These are phyloP conservation scores for Thuja plicata DNA, from an alignment of 83 land plant species.

Conservation along the genomic window DNA sequence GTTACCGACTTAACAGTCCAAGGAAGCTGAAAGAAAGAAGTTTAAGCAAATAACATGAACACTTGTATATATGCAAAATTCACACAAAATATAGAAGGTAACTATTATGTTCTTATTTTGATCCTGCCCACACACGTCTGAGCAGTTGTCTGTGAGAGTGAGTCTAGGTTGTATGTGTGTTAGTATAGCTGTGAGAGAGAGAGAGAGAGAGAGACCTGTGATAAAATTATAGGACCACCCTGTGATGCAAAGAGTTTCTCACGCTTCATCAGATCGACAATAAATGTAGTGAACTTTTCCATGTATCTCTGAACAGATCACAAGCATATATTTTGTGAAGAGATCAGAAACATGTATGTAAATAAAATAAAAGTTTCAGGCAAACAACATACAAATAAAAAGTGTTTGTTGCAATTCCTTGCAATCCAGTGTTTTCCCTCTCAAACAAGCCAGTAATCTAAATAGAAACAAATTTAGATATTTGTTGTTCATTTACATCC, in stretches of 20 bases:
- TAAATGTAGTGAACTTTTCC: slow-evolving; percentile 66
- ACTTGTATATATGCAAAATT: neutral
- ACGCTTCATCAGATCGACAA: slow-evolving; percentile 67
- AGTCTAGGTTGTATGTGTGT: neutral
- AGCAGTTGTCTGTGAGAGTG: neutral
- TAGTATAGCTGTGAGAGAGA: neutral
- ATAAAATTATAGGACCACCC: slow-evolving; percentile 73
- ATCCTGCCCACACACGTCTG: neutral
- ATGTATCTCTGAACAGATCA: slow-evolving; percentile 39
- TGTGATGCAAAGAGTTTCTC: slow-evolving; percentile 80
- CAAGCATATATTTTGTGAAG: neutral
- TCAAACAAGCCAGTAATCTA: neutral
- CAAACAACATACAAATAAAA: neutral
- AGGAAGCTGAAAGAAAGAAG: neutral
- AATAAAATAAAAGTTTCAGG: slow-evolving; percentile 4
- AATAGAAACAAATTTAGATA: slow-evolving; percentile 11
- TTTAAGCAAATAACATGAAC: neutral
- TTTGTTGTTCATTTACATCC: neutral
- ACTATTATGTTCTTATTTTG: neutral
- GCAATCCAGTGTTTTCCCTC: neutral
- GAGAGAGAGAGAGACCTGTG: slow-evolving; percentile 46
- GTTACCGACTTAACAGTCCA: neutral
- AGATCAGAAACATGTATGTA: neutral
- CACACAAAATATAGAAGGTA: neutral
- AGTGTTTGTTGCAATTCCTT: neutral